Conservation (phyloP, 2,329 filamentous ascomycete species). For the Cryoendolithus antarcticus region DNA sequence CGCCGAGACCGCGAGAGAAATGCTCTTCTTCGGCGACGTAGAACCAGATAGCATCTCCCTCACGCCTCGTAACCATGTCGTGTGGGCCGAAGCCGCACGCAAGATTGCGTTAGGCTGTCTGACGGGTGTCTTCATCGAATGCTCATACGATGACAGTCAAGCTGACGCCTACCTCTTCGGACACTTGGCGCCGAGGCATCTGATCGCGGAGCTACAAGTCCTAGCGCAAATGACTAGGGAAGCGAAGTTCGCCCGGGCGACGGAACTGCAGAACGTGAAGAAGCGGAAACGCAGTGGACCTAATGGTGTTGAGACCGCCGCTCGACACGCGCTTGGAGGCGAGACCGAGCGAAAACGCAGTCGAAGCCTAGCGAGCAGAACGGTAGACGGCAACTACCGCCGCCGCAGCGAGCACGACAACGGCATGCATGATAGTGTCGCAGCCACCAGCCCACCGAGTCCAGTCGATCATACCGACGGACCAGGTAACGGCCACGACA, state of each 20-base stretch:
- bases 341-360: slow-evolving; percentile 21
- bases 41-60: slow-evolving; percentile 81
- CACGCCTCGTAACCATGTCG: slow-evolving; percentile 62
- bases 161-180: slow-evolving; percentile 71
- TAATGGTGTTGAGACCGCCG: slow-evolving; percentile 20
- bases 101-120: slow-evolving; percentile 65
- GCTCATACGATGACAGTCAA: slow-evolving; percentile 76
- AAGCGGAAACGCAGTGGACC: slow-evolving; percentile 52
- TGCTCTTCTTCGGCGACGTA: slow-evolving; percentile 90
- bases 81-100: slow-evolving; percentile 82
- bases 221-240: slow-evolving; percentile 61
- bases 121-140: slow-evolving; percentile 84
- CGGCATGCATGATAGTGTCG: slow-evolving; percentile 5
- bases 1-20: slow-evolving; percentile 50
- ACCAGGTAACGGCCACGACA: slow-evolving; percentile 4
- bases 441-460: not conserved
- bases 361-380: slow-evolving; percentile 16
- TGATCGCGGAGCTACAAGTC: slow-evolving; percentile 63
- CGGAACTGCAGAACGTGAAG: slow-evolving; percentile 31
- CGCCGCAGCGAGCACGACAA: slow-evolving; percentile 15
- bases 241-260: slow-evolving; percentile 23
- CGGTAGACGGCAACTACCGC: slow-evolving; percentile 8
- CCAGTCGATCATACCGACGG: slow-evolving; percentile 7
- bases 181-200: slow-evolving; percentile 71
- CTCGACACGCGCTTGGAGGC: slow-evolving; percentile 9